A percentile compares a stretch with the other conserved stretches of the same genome.
These are phyloP conservation scores for Cladosporium sp. DNA, from an alignment of 2,329 filamentous ascomycete species.

Conservation along the genomic window DNA sequence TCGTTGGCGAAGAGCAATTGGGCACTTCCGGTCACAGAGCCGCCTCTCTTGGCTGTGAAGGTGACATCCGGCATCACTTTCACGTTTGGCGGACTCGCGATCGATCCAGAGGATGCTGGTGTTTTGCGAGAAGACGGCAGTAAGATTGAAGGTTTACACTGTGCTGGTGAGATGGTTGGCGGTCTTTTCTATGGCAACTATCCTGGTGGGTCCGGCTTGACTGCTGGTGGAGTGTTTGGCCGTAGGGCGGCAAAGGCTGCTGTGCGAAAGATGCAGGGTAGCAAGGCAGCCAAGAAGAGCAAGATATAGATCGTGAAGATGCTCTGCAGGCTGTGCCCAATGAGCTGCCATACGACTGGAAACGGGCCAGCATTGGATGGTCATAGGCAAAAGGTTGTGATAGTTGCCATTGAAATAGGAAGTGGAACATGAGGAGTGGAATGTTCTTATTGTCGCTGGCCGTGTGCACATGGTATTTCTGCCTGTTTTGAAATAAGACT, in stretches of 20 bases:
- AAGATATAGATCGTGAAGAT: neutral
- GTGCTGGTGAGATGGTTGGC: slow-evolving; percentile 63
- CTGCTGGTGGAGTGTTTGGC: slow-evolving; percentile 54
- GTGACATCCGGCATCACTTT: slow-evolving; percentile 65
- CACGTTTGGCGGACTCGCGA: slow-evolving; percentile 61
- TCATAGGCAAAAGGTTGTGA: too few relatives aligned
- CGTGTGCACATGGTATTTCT: too few relatives aligned
- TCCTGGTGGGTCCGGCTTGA: slow-evolving; percentile 59
- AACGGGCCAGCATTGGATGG: too few relatives aligned
- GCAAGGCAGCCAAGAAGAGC: neutral
- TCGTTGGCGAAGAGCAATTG: slow-evolving; percentile 60
- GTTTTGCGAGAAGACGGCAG: slow-evolving; percentile 45
- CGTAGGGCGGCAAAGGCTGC: slow-evolving; percentile 38
- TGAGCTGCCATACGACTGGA: too few relatives aligned
- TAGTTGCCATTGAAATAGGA: too few relatives aligned
- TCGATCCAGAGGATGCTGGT: slow-evolving; percentile 51
- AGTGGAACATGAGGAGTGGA: too few relatives aligned
- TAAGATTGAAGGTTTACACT: slow-evolving; percentile 55
- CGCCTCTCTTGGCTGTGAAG: slow-evolving; percentile 60
- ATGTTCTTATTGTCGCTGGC: too few relatives aligned
- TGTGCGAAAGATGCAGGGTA: slow-evolving; percentile 13
- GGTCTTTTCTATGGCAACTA: slow-evolving; percentile 62
- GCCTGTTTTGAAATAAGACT: too few relatives aligned
- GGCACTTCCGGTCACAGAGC: slow-evolving; percentile 55
- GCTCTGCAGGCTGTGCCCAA: too few relatives aligned